phyloP scores from a whole-genome alignment of 495 filamentous ascomycete species.

The Xylaria palmicola region DNA sequence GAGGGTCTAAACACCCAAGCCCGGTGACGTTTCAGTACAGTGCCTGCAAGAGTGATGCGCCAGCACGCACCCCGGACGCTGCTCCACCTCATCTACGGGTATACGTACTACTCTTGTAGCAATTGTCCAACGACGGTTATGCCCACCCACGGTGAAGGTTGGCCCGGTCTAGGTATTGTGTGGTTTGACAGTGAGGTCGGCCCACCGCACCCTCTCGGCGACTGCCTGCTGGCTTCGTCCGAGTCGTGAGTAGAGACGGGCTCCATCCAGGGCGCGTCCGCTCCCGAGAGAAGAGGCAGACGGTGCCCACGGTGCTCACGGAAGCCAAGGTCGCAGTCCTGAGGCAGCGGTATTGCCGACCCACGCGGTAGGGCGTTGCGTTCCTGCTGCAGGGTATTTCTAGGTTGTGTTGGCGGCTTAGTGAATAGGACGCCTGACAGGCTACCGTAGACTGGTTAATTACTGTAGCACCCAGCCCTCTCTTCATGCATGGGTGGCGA shows the following conservation, averaged over 20 bases:
- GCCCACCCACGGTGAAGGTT: background rate
- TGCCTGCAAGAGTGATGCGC: constrained; percentile 1
- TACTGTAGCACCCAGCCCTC: constrained; percentile 13
- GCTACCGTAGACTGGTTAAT: constrained; percentile 24
- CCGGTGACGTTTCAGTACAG: constrained; percentile 12
- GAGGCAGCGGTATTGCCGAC: constrained; percentile 17
- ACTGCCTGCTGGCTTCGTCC: background rate
- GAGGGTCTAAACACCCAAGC: constrained; percentile 8
- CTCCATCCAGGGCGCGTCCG: background rate
- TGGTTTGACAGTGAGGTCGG: background rate
- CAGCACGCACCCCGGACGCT: constrained; percentile 6
- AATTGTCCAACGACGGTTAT: background rate
- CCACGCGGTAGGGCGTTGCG: constrained; percentile 30
- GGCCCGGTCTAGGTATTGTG: background rate
- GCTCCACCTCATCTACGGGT: background rate
- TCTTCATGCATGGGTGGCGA: constrained; percentile 14
- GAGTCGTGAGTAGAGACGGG: background rate
- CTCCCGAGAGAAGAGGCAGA: background rate
- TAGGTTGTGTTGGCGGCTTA: constrained; percentile 8
- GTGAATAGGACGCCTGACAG: constrained; percentile 19
- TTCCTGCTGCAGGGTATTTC: constrained; percentile 31
- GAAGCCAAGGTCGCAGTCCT: background rate
- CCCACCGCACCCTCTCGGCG: background rate
- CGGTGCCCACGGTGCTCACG: background rate
- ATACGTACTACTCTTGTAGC: background rate